A percentile compares a stretch with the other conserved stretches of the same genome.
phyloP scores from a whole-genome alignment of 2,329 filamentous ascomycete genomes.

The Penicillium sp. region DNA sequence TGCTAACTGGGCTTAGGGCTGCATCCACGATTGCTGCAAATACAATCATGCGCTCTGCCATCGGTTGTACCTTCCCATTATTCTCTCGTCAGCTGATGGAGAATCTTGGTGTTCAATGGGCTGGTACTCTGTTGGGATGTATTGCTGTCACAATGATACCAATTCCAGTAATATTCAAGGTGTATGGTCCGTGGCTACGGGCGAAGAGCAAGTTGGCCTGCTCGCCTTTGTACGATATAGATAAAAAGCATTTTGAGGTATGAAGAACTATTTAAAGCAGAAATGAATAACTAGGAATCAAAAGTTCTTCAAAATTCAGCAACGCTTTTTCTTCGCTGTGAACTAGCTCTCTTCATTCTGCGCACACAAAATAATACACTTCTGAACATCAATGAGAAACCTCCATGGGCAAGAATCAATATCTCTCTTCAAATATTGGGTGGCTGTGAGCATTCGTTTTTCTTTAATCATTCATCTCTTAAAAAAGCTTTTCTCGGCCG shows the following conservation, averaged over 20 bases:
- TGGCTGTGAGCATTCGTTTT: too few relatives aligned
- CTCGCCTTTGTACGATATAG: not conserved
- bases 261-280: too few relatives aligned
- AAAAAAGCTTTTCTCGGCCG: slow-evolving; percentile 52
- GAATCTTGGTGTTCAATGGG: slow-evolving; percentile 44
- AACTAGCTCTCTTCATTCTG: too few relatives aligned
- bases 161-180: slow-evolving; percentile 40
- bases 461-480: slow-evolving; percentile 35
- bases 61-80: slow-evolving; percentile 41
- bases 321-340: too few relatives aligned
- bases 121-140: slow-evolving; percentile 42
- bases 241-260: not conserved
- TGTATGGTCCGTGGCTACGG: slow-evolving; percentile 35
- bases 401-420: too few relatives aligned
- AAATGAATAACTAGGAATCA: too few relatives aligned
- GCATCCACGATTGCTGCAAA: slow-evolving; percentile 45
- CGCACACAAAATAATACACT: too few relatives aligned
- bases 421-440: too few relatives aligned
- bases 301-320: too few relatives aligned
- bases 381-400: too few relatives aligned
- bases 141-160: slow-evolving; percentile 42
- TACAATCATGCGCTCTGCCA: slow-evolving; percentile 42
- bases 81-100: slow-evolving; percentile 43
- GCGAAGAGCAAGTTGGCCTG: slow-evolving; percentile 31
- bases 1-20: slow-evolving; percentile 26